Evolutionary conservation across 345 rosid species (phyloP).

Genomic region (Luvunga scandens): DNA sequence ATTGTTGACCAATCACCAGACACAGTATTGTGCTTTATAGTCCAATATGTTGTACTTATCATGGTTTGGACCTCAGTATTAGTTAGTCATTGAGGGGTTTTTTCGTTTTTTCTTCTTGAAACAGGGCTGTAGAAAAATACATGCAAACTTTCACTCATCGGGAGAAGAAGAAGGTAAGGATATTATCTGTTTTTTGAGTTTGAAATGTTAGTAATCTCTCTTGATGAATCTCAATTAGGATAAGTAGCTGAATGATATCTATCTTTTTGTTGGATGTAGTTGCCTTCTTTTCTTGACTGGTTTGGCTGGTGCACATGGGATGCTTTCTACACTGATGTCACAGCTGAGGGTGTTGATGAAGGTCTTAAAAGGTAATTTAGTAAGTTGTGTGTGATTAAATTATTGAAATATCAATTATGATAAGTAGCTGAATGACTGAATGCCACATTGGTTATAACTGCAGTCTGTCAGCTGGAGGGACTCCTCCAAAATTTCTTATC

Average conservation of each 20-base stretch:
- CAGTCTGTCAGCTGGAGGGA: slow-evolving; percentile 88
- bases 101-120: slow-evolving; percentile 2
- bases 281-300: slow-evolving; percentile 92
- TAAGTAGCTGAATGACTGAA: slow-evolving; percentile 17
- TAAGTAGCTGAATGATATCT: too few relatives aligned
- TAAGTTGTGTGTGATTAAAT: not conserved
- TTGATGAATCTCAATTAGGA: slow-evolving; percentile 8
- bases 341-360: slow-evolving; percentile 90
- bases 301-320: slow-evolving; percentile 99
- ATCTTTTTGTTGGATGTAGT: slow-evolving; percentile 31
- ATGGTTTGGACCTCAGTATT: not conserved
- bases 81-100: not conserved
- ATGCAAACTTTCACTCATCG: slow-evolving; percentile 87
- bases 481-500: slow-evolving; percentile 90
- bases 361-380: slow-evolving; percentile 77
- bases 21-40: not conserved
- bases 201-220: not conserved
- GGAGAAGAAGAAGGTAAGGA: slow-evolving; percentile 77
- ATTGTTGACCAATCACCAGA: not conserved
- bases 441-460: slow-evolving; percentile 25
- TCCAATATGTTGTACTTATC: not conserved
- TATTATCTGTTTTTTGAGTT: not conserved
- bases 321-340: slow-evolving; percentile 95
- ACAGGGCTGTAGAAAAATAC: slow-evolving; percentile 79
- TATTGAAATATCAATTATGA: not conserved